Percentiles rank a stretch among this genome's conserved stretches.
Evolutionary conservation across 2,329 filamentous ascomycete genomes (phyloP).

Genomic region (Sporothrix inflata): DNA sequence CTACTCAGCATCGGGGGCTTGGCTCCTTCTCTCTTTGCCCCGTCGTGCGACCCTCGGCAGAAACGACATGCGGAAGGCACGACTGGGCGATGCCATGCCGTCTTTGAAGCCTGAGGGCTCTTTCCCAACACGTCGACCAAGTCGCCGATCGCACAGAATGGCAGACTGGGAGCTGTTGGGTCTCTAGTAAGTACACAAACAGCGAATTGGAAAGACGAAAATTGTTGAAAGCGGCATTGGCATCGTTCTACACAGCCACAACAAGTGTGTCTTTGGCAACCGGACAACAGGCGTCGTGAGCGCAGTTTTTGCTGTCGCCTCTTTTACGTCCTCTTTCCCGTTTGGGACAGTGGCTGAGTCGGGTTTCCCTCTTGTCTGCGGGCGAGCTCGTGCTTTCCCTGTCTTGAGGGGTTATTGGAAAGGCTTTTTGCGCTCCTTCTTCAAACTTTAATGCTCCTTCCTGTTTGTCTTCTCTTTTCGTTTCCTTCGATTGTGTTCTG

Average conservation of each 20-base stretch:
- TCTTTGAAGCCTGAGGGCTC: background rate
- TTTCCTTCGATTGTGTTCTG: background rate
- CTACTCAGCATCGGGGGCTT: background rate
- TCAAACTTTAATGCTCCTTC: conserved; percentile 11
- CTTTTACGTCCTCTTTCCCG: conserved; percentile 16
- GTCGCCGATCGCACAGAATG: background rate
- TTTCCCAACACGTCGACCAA: background rate
- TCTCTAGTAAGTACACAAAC: background rate
- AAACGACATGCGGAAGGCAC: conserved; percentile 1
- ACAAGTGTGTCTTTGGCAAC: background rate
- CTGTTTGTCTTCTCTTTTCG: background rate
- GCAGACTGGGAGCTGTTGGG: background rate
- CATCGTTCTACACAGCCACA: conserved; percentile 1
- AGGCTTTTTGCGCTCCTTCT: background rate
- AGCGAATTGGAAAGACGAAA: background rate
- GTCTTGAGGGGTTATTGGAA: background rate
- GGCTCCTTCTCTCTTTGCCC: conserved; percentile 13
- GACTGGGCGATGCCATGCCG: conserved; percentile 5
- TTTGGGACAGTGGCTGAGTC: conserved; percentile 24
- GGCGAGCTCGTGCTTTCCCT: background rate
- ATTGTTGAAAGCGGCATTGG: background rate
- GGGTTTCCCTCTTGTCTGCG: background rate
- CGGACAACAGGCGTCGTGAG: background rate
- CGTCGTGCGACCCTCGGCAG: background rate
- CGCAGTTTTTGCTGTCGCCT: conserved; percentile 4